phyloP scores from a whole-genome alignment of 768 basidiomycete species.

The Gymnopilus dilepis region DNA sequence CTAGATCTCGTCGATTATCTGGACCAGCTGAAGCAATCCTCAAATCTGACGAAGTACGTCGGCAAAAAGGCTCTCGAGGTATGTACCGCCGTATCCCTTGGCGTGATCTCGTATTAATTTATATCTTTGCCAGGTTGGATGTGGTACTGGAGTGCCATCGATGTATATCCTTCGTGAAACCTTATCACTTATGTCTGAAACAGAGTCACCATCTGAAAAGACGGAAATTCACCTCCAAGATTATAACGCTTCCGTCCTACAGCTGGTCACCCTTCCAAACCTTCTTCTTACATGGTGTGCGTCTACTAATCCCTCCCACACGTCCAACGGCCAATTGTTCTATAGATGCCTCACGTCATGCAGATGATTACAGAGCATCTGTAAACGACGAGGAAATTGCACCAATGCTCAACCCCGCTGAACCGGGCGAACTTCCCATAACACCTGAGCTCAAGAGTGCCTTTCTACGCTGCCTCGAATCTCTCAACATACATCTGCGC shows the following conservation, averaged over 20 bases:
- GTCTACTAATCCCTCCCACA: slow-evolving; percentile 33
- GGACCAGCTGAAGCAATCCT: slow-evolving; percentile 34
- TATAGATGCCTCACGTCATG: slow-evolving; percentile 67
- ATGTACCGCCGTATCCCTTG: no score
- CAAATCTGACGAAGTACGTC: slow-evolving; percentile 24
- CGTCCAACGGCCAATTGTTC: not conserved
- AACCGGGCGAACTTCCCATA: slow-evolving; percentile 67
- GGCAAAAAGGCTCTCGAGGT: slow-evolving; percentile 80
- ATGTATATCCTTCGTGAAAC: slow-evolving; percentile 71
- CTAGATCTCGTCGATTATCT: slow-evolving; percentile 82
- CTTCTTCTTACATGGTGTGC: slow-evolving; percentile 82
- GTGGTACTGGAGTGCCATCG: slow-evolving; percentile 89
- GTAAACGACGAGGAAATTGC: slow-evolving; percentile 31
- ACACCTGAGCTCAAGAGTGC: slow-evolving; percentile 65
- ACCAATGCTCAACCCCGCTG: slow-evolving; percentile 37
- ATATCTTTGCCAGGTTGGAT: slow-evolving; percentile 71
- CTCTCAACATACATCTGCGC: slow-evolving; percentile 60
- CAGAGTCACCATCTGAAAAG: slow-evolving; percentile 22
- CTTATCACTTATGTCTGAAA: slow-evolving; percentile 40
- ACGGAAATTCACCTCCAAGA: slow-evolving; percentile 85
- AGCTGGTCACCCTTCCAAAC: slow-evolving; percentile 82
- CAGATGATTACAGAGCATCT: slow-evolving; percentile 48
- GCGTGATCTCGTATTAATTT: no score
- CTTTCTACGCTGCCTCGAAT: slow-evolving; percentile 64
- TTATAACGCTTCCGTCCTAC: slow-evolving; percentile 84